Conservation (phyloP, 768 basidiomycete genomes). For the Tylopilus intermedius region DNA sequence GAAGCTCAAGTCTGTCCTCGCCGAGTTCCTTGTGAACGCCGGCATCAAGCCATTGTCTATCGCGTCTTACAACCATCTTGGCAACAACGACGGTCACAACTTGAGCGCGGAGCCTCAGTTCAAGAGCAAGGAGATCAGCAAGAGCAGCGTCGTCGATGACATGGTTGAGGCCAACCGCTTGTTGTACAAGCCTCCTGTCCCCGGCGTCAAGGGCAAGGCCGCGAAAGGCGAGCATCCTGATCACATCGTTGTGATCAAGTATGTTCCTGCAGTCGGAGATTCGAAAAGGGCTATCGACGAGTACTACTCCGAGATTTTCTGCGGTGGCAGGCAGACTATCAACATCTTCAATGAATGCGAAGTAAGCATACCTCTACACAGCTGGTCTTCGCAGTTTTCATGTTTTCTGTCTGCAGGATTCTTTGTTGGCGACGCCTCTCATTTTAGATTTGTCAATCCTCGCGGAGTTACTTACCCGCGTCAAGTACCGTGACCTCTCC, state of each 20-base stretch:
- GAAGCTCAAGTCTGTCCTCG: slow-evolving; percentile 93
- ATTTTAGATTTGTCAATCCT: slow-evolving; percentile 93
- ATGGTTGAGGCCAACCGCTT: slow-evolving; percentile 92
- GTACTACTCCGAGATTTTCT: slow-evolving; percentile 97
- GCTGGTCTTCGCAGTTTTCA: not conserved
- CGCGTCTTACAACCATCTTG: slow-evolving; percentile 97
- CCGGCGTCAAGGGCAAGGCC: slow-evolving; percentile 48
- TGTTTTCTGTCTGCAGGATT: slow-evolving; percentile 52
- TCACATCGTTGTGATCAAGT: slow-evolving; percentile 96
- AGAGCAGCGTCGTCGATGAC: slow-evolving; percentile 95
- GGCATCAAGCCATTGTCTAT: slow-evolving; percentile 98
- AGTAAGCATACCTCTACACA: slow-evolving; percentile 35
- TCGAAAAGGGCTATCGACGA: slow-evolving; percentile 99
- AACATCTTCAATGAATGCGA: slow-evolving; percentile 99
- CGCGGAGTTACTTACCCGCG: slow-evolving; percentile 88
- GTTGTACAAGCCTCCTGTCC: slow-evolving; percentile 78
- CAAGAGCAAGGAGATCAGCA: slow-evolving; percentile 97
- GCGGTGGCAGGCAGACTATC: slow-evolving; percentile 90
- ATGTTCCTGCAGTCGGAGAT: slow-evolving; percentile 93
- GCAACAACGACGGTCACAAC: slow-evolving; percentile 96
- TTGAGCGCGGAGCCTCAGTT: slow-evolving; percentile 88
- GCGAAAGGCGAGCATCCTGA: slow-evolving; percentile 95
- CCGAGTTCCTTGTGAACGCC: slow-evolving; percentile 97
- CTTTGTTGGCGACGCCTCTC: slow-evolving; percentile 90
- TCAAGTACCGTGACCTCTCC: slow-evolving; percentile 71